A percentile compares a stretch with the other conserved stretches of the same genome.
Evolutionary conservation across 192 early-diverging fungal genomes (phyloP).

Genomic region (Coemansia sp.): DNA sequence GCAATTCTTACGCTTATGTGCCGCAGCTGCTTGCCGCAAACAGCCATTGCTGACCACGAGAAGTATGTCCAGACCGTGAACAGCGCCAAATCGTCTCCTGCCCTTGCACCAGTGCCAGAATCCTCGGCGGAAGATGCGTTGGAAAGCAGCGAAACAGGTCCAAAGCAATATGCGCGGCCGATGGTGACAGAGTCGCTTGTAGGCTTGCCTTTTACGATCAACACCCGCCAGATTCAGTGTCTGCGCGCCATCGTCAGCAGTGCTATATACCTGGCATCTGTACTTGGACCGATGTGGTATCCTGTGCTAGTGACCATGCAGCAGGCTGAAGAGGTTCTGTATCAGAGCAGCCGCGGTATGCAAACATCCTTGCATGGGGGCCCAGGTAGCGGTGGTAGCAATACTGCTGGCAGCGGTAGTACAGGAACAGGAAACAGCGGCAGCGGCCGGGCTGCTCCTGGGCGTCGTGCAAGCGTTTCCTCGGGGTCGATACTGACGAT

Average conservation of each 20-base stretch:
- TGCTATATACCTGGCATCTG: conserved; percentile 69
- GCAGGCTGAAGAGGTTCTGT: conserved; percentile 76
- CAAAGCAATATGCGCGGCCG: conserved; percentile 9
- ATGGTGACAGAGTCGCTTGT: conserved; percentile 30
- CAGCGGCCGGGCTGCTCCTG: background rate
- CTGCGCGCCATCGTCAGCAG: conserved; percentile 71
- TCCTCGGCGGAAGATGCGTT: background rate
- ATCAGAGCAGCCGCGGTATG: conserved; percentile 24
- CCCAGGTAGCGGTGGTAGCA: background rate
- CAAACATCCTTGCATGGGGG: conserved; percentile 1
- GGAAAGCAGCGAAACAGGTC: background rate
- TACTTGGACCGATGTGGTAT: conserved; percentile 84
- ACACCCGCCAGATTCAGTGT: conserved; percentile 76
- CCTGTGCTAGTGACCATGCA: conserved; percentile 85
- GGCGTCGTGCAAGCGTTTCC: conserved; percentile 1
- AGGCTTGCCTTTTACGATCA: conserved; percentile 53
- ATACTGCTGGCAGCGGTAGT: background rate
- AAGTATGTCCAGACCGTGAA: conserved; percentile 14
- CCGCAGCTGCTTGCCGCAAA: conserved; percentile 75
- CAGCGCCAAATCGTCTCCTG: background rate
- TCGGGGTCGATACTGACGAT: background rate
- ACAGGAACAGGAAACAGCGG: background rate
- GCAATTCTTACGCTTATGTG: conserved; percentile 84
- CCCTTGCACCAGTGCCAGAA: conserved; percentile 6
- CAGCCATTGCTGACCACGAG: conserved; percentile 29